Evolutionary conservation across 352 stramenopile genomes (phyloP), one percentile per base, ranked within the genome.

Genomic region (Phytophthora europaea): DNA sequence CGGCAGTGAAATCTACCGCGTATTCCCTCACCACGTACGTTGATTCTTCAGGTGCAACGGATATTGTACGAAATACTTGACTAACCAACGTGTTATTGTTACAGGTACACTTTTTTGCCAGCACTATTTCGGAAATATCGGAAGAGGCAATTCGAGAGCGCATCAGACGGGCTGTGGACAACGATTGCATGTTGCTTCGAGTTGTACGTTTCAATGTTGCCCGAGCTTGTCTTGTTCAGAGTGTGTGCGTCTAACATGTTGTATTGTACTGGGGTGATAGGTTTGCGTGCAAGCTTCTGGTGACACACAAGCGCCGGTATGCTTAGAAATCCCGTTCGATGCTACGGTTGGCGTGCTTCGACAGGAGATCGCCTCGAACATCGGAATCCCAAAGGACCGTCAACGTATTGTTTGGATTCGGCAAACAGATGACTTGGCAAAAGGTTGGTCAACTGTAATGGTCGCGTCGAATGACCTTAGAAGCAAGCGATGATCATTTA

Each of bases 371-470:
- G 76, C 89, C 45, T 78, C 71, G 16, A 89, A 89, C 58, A 92
- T 96, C 67, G 90, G 90, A 31, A 94, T 97, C 33, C 90, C 90
- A 15, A 85, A 93, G 60, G 61, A 70, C 59, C 85, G 84, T n/a
- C 90, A 97, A 62, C 89, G 85, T n/a, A 94, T 97, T 61, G 89
- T 97, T 33, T 97, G 90, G 90, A 95, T 97, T 75, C 88, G 88
- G 15, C 88, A 95, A 63, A 95, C 83, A 48, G 88, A 97, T 43
- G 81, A 95, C 61, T 88, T 94, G 54, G 87, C 91, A 20, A 94
- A 91, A 69, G 90, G 90, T 97, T 47, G 15, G 38, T 47, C 38
- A 47, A 47, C 38, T 20, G 38, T 47, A 18, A 6, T 20, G 13
- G 38, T 7, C 38, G 2, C n/a, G 38, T 10, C 3, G 15, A 47